Percentiles rank a stretch among this genome's conserved stretches.
These are phyloP conservation scores for Diplogelasinospora grovesii DNA, from an alignment of 495 filamentous ascomycete species.

Conservation along the genomic window DNA sequence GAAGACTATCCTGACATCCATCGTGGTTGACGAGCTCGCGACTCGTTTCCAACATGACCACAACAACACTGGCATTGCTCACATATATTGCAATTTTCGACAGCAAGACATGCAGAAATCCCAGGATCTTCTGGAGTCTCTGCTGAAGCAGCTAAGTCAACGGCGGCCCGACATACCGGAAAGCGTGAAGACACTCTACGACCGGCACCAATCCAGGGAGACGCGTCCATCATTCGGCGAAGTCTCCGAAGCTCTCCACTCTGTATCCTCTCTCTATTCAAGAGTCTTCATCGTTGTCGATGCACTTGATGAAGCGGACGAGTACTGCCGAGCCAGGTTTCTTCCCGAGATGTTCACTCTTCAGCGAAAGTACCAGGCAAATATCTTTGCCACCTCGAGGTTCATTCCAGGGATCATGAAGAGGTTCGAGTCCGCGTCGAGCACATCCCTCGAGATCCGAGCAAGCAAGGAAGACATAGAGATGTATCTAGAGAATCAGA, in stretches of 20 bases:
- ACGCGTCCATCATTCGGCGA: conserved; percentile 22
- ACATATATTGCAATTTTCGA: conserved; percentile 36
- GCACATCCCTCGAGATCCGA: too few relatives aligned
- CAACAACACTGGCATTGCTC: conserved; percentile 29
- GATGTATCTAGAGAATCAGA: too few relatives aligned
- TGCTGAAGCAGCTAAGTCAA: conserved; percentile 31
- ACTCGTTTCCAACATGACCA: conserved; percentile 16
- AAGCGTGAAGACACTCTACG: conserved; percentile 20
- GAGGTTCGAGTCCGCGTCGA: too few relatives aligned
- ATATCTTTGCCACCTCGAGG: conserved; percentile 33
- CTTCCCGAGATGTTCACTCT: conserved; percentile 15
- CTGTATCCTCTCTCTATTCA: conserved; percentile 12
- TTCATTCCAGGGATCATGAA: conserved; percentile 19
- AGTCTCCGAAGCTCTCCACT: conserved; percentile 13
- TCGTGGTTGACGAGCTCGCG: conserved; percentile 31
- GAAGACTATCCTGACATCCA: conserved; percentile 30
- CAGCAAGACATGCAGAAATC: conserved; percentile 22
- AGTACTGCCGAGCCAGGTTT: conserved; percentile 4
- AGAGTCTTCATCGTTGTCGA: conserved; percentile 39
- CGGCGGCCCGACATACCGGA: conserved; percentile 19
- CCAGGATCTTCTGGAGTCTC: conserved; percentile 20
- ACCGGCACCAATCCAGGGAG: conserved; percentile 5
- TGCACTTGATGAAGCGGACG: conserved; percentile 39
- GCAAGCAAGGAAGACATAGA: too few relatives aligned
- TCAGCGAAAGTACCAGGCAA: conserved; percentile 11